phyloP scores from a whole-genome alignment of 345 rosid genomes.

The Odontarrhena argentea region DNA sequence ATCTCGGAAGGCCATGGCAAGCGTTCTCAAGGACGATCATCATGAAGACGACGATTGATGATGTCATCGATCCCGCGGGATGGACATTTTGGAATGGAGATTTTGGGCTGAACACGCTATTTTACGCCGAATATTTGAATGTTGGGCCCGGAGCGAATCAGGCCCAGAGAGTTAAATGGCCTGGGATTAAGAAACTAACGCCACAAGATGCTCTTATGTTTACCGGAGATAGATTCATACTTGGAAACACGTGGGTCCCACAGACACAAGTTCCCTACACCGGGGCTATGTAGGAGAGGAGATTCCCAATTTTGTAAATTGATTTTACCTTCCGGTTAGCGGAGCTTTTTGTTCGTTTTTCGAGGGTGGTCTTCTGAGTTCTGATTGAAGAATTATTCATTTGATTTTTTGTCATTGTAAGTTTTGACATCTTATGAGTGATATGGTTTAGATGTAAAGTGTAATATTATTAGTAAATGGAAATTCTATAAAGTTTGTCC shows the following conservation, averaged over 20 bases:
- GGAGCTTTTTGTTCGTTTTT: not conserved
- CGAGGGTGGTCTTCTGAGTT: not conserved
- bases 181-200: conserved; percentile 47
- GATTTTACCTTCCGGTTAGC: not conserved
- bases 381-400: not conserved
- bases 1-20: conserved; percentile 81
- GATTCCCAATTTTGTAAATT: conserved; percentile 4
- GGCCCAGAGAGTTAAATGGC: conserved; percentile 57
- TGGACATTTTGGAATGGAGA: conserved; percentile 58
- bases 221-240: conserved; percentile 45
- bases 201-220: conserved; percentile 35
- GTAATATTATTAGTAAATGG: not conserved
- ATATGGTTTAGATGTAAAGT: not conserved
- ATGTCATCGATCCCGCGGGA: conserved; percentile 62
- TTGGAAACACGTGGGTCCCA: conserved; percentile 54
- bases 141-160: conserved; percentile 60
- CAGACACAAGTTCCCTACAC: conserved; percentile 54
- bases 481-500: too few relatives aligned
- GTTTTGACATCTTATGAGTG: conserved; percentile 1
- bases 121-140: conserved; percentile 61
- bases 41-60: conserved; percentile 57
- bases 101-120: conserved; percentile 54
- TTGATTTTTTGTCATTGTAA: not conserved
- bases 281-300: conserved; percentile 46
- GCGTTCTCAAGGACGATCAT: conserved; percentile 57